Base-by-base conservation (phyloP, 306 rosid genomes). In the Cucumis melo region DNA sequence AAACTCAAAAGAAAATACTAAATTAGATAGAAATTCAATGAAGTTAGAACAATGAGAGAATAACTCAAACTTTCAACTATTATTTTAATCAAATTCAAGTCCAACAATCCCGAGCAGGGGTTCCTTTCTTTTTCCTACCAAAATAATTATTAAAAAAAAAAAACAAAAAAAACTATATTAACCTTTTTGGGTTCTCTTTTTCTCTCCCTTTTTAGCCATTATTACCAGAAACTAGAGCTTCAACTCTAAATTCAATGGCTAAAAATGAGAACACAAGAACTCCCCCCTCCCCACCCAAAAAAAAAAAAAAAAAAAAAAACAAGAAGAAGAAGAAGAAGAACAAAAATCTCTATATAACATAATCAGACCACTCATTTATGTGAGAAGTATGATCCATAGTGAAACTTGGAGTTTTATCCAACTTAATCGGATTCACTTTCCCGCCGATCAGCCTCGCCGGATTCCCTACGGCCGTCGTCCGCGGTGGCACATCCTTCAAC, bases 401-500 rank as follows among this genome's bases (percentile, higher is more conserved):
- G 4, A 87, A 81, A 66, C 97, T 89, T 16, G 98, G 97, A 74
- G 86, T 85, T 81, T 88, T 88, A 36, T 92, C 96, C 27, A 89
- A 79, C 81, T 81, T 91, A 34, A 82, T 61, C 46, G 97, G 97
- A 41, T 91, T 90, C 23, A 86, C 81, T 82, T 91, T 94, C 78
- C 99, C 97, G 42, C 97, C 99, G 10, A 94, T 29, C 85, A 94
- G 80, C 71, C 87, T 89, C 21, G 97, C 95, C 0, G 97, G 99
- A 66, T 92, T 92, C 36, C 97, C 99, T 20, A 87, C 97, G 0
- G 90, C 99, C 8, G 99, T 94, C 20, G 97, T 94, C 82, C 91
- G 84, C 8, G 96, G 72, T 15, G 99, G 99, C 16, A 94, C 99
- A 3, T 94, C 97, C 85, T 92, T 94, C 0, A 94, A 76, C 15